Base-by-base conservation (phyloP, 83 land plant genomes). In the Picea engelmannii region DNA sequence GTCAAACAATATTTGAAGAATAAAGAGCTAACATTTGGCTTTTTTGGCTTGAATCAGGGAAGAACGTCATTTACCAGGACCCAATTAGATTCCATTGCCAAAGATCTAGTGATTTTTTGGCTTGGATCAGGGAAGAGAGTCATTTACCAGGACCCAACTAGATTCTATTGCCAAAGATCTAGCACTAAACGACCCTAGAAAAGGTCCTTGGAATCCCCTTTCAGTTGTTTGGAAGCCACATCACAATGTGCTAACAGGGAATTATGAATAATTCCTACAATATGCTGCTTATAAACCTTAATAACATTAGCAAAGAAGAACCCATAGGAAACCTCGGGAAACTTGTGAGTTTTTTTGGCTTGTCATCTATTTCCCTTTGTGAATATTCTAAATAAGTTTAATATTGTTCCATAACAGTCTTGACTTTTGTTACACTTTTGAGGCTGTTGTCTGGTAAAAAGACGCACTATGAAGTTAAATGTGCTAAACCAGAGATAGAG, bases 141-240 rank as follows among this genome's bases (percentile, higher is more conserved):
- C 80, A 1, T 92, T 92, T 81, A 84, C 84, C 5, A 81, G 90
- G 20, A 81, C 84, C 38, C 83, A 84, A 13, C 74, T 92, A 61
- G 86, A 92, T 78, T 78, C 64, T 13, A 84, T 88, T 40, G 86
- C 94, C 27, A 86, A 85, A 15, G 83, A 86, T 11, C 92, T 92
- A 11, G 79, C 59, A 16, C 47, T 76, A 76, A 84, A 81, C 65
- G 92, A 90, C 70, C 88, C 94, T 9, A 35, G 76, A n/a, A 80
- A 83, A 65, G 78, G 60, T 6, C 10, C 11, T 0, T 90, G 94
- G 94, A 86, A 78, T 17, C 91, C 90, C 16, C 76, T 90, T 24
- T 90, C 92, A 6, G 63, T 87, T 4, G 42, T 92, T 69, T 90
- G 88, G 79, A 96, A 91, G 85, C 94, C 95, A 44, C 99, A 96